These are phyloP conservation scores for Salvia hispanica DNA, from an alignment of 257 asterid species.

Conservation along the genomic window DNA sequence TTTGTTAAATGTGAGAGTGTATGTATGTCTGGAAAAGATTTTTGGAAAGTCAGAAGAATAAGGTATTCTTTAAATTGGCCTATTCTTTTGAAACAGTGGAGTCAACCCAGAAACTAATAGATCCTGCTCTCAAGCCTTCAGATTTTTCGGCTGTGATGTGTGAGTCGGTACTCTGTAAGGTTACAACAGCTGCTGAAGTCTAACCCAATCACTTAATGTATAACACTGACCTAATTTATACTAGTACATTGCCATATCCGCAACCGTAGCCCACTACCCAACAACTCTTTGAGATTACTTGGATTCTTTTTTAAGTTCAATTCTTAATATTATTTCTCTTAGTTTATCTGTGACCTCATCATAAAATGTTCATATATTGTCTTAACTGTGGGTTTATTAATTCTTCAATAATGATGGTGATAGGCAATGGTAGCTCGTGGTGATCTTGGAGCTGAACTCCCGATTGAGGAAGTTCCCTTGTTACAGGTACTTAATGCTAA, in stretches of 20 bases:
- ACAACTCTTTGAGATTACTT: not conserved
- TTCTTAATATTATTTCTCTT: conserved; percentile 7
- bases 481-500: conserved; percentile 65
- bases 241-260: not conserved
- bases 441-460: conserved; percentile 99
- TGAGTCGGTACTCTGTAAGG: not conserved
- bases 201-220: not conserved
- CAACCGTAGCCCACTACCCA: not conserved
- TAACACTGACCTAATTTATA: conserved; percentile 1
- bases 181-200: not conserved
- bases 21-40: conserved; percentile 16
- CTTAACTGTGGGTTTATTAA: conserved; percentile 12
- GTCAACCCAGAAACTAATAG: conserved; percentile 1
- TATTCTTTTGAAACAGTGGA: not conserved
- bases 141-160: not conserved
- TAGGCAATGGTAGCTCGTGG: conserved; percentile 99
- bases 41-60: not conserved
- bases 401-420: conserved; percentile 35
- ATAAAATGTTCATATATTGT: conserved; percentile 13
- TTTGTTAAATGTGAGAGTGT: not conserved
- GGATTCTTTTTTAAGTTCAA: not conserved
- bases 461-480: conserved; percentile 96
- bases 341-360: conserved; percentile 18
- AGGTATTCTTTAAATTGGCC: not conserved
- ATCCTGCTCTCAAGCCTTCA: not conserved